Conservation (phyloP, 352 stramenopile species). For the Achlya hypogyna region DNA sequence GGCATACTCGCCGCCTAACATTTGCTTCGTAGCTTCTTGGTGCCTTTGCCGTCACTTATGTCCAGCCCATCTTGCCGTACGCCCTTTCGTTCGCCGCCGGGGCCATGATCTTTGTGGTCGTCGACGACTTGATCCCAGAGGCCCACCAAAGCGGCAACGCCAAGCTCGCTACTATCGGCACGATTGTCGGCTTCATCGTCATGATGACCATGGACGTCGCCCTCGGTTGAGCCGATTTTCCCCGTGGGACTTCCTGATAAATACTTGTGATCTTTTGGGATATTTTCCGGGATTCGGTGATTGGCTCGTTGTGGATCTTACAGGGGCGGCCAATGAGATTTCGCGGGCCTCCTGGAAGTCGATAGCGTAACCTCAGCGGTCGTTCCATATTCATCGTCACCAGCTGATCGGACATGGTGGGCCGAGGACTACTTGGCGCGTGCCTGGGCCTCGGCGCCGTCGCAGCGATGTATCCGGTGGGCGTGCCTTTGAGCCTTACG, state of each 20-base stretch:
- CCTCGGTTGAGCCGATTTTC: constrained; percentile 37
- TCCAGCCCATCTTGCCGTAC: constrained; percentile 83
- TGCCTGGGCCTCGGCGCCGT: no score
- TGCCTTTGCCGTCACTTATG: constrained; percentile 72
- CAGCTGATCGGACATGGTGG: no score
- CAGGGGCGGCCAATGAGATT: no score
- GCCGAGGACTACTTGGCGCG: no score
- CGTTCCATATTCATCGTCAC: no score
- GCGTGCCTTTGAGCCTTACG: neutral
- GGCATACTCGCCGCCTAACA: no score
- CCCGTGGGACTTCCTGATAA: no score
- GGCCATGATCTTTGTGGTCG: constrained; percentile 89
- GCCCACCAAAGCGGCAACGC: constrained; percentile 82
- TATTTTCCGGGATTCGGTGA: no score
- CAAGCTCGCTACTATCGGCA: constrained; percentile 77
- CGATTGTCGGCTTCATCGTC: constrained; percentile 85
- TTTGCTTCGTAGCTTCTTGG: constrained; percentile 54
- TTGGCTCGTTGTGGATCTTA: no score
- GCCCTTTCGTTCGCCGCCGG: constrained; percentile 85
- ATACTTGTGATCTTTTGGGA: neutral
- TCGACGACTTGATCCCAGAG: constrained; percentile 87
- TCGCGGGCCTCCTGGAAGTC: no score
- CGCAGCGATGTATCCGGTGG: neutral
- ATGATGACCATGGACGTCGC: constrained; percentile 89
- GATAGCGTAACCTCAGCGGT: no score